Evolutionary conservation across 2,329 filamentous ascomycete species (phyloP).

Genomic region (Tolypocladium ophioglossoides): DNA sequence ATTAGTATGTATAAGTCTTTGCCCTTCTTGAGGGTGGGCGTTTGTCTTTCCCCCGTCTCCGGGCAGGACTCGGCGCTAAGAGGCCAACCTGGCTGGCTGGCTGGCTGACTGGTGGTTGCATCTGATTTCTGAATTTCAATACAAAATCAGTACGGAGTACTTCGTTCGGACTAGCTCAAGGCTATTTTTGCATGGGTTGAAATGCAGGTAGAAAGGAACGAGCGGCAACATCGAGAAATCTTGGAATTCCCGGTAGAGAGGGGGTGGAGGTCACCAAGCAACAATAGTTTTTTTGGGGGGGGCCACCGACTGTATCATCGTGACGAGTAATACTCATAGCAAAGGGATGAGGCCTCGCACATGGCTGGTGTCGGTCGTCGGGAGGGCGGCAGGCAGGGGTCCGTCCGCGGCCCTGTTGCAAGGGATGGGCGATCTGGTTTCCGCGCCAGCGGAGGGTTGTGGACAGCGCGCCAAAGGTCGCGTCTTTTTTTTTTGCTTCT

Average conservation of each 20-base stretch:
- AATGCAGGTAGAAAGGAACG: neutral
- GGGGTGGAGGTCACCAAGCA: too few species aligned
- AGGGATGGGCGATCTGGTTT: neutral
- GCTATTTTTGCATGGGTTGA: neutral
- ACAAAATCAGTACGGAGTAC: too few species aligned
- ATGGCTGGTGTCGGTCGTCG: neutral
- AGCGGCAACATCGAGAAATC: neutral
- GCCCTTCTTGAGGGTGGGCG: neutral
- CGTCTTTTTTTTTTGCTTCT: neutral
- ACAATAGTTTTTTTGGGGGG: too few species aligned
- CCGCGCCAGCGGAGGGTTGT: neutral
- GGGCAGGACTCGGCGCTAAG: neutral
- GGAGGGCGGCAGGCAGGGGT: neutral
- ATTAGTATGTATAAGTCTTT: neutral
- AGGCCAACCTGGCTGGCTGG: neutral
- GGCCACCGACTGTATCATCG: too few species aligned
- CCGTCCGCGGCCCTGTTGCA: neutral
- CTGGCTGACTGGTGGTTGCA: neutral
- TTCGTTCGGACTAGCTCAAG: neutral
- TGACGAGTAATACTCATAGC: too few species aligned
- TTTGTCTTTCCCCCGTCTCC: neutral
- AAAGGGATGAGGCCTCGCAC: neutral
- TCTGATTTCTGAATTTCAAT: too few species aligned
- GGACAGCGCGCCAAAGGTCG: neutral
- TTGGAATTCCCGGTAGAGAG: too few species aligned